phyloP scores from a whole-genome alignment of 805 yeast genomes.

The Maudiozyma pseudohumilis region DNA sequence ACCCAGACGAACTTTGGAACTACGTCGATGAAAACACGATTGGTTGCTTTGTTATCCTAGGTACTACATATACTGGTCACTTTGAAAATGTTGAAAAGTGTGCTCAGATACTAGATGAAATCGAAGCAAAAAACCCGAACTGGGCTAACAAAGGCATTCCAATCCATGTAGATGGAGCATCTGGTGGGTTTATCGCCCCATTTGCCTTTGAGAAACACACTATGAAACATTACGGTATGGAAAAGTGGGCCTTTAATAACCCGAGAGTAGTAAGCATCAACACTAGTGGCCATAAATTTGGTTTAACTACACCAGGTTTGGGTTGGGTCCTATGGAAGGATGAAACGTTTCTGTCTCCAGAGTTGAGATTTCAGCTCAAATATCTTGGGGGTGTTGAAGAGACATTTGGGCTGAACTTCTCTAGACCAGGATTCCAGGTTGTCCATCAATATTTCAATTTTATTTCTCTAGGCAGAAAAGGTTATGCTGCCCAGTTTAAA shows the following conservation, averaged over 20 bases:
- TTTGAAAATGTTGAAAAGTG: constrained; percentile 68
- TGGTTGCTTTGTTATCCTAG: constrained; percentile 80
- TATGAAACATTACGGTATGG: constrained; percentile 13
- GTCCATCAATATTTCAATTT: constrained; percentile 81
- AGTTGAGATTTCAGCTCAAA: constrained; percentile 64
- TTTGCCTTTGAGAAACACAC: constrained; percentile 61
- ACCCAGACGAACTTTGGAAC: constrained; percentile 47
- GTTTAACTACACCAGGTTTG: constrained; percentile 79
- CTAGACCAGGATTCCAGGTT: constrained; percentile 88
- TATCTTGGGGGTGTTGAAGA: constrained; percentile 86
- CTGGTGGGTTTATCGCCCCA: constrained; percentile 86
- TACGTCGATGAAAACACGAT: constrained; percentile 83
- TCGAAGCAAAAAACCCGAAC: constrained; percentile 33
- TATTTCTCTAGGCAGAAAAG: constrained; percentile 57
- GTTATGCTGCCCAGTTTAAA: constrained; percentile 56
- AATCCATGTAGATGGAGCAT: constrained; percentile 90
- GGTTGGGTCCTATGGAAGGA: constrained; percentile 90
- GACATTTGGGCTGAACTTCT: constrained; percentile 77
- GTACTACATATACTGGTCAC: constrained; percentile 90
- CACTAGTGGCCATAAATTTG: constrained; percentile 89
- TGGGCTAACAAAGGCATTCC: constrained; percentile 46
- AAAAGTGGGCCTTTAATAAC: constrained; percentile 67
- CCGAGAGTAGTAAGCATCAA: constrained; percentile 76
- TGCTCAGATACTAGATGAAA: constrained; percentile 53
- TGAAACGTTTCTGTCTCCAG: constrained; percentile 51